Conservation (phyloP, 2,329 filamentous ascomycete genomes). For the Periconia macrospinosa region DNA sequence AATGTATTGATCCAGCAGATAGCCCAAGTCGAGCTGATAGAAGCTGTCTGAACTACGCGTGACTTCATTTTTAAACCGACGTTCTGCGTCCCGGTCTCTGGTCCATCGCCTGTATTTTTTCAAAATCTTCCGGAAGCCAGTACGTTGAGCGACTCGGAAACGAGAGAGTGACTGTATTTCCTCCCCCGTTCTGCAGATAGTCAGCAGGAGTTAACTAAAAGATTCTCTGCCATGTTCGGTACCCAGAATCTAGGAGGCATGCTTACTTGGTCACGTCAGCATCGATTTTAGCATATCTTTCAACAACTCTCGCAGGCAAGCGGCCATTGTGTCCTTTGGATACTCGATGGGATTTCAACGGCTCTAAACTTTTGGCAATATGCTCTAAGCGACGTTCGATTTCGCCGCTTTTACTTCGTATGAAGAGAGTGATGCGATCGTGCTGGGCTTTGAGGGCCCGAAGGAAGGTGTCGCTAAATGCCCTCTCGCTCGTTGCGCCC, state of each 20-base stretch:
- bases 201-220: conserved; percentile 10
- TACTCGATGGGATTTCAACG: conserved; percentile 28
- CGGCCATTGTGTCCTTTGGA: conserved; percentile 12
- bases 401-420: conserved; percentile 78
- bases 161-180: conserved; percentile 71
- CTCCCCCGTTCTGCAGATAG: conserved; percentile 59
- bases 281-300: conserved; percentile 55
- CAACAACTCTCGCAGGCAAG: conserved; percentile 49
- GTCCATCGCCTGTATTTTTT: conserved; percentile 94
- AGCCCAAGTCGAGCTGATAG: conserved; percentile 65
- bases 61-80: conserved; percentile 68
- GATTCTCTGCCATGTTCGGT: background rate
- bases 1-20: conserved; percentile 53
- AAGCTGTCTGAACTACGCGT: conserved; percentile 71
- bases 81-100: conserved; percentile 65
- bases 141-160: conserved; percentile 72
- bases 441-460: conserved; percentile 73
- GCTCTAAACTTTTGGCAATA: conserved; percentile 43
- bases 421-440: conserved; percentile 75
- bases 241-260: background rate
- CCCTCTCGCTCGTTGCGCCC: conserved; percentile 55
- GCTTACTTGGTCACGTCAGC: conserved; percentile 51
- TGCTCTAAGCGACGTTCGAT: conserved; percentile 65
- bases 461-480: conserved; percentile 74
- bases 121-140: conserved; percentile 78